These are phyloP conservation scores for Metschnikowia rubicola DNA, from an alignment of 805 yeast species.

Conservation along the genomic window DNA sequence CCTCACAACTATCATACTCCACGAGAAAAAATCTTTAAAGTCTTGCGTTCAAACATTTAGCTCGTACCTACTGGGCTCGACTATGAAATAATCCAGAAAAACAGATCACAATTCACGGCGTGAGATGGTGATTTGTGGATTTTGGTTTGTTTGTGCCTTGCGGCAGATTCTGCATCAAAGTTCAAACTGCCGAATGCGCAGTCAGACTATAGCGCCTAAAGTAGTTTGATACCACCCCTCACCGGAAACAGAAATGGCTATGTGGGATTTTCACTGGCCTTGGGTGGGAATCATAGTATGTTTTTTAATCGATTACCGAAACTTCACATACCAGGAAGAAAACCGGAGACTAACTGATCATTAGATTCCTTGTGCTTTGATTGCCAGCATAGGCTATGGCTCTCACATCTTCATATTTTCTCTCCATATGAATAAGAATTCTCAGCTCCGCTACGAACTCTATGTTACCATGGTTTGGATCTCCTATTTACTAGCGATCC, in stretches of 20 bases:
- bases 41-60: not conserved
- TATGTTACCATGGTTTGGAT: slow-evolving; percentile 62
- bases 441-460: slow-evolving; percentile 47
- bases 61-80: not conserved
- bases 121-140: no score
- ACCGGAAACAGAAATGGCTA: not conserved
- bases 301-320: not conserved
- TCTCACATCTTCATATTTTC: slow-evolving; percentile 55
- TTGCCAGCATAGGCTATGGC: slow-evolving; percentile 57
- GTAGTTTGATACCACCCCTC: no score
- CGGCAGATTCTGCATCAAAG: no score
- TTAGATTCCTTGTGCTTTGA: slow-evolving; percentile 63
- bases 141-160: no score
- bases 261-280: slow-evolving; percentile 21
- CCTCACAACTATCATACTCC: not conserved
- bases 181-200: not conserved
- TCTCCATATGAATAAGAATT: slow-evolving; percentile 34
- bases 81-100: not conserved
- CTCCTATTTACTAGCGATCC: slow-evolving; percentile 68
- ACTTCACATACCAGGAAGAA: not conserved
- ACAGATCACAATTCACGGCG: no score
- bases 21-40: not conserved
- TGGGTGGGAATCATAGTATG: slow-evolving; percentile 19
- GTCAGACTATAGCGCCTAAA: not conserved
- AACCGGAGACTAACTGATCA: slow-evolving; percentile 11